phyloP scores from a whole-genome alignment of 306 rosid genomes.

The Echinosophora koreensis region DNA sequence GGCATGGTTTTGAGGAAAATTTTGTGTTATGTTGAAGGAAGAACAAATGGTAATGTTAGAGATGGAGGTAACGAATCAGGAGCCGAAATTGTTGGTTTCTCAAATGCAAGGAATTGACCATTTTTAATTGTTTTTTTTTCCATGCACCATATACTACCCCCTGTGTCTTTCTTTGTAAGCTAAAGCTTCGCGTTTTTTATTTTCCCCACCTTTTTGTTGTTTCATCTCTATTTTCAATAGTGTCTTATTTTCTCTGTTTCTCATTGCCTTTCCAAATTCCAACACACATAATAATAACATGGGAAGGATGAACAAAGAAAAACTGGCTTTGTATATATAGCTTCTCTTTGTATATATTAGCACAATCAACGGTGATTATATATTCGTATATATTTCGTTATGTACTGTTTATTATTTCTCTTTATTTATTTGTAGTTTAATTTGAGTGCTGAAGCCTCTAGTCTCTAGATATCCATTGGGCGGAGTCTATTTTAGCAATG shows the following conservation, averaged over 20 bases:
- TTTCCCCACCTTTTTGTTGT: neutral
- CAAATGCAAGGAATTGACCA: constrained; percentile 52
- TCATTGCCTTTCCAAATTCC: neutral
- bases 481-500: too few relatives aligned
- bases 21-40: constrained; percentile 53
- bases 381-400: too few relatives aligned
- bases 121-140: constrained; percentile 12
- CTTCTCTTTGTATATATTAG: neutral
- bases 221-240: neutral
- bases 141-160: neutral
- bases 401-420: too few relatives aligned
- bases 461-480: too few relatives aligned
- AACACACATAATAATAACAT: neutral
- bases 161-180: constrained; percentile 50
- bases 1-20: constrained; percentile 57
- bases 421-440: too few relatives aligned
- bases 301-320: neutral
- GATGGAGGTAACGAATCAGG: constrained; percentile 77
- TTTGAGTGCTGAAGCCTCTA: too few relatives aligned
- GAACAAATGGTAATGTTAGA: constrained; percentile 46
- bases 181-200: constrained; percentile 31
- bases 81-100: constrained; percentile 59
- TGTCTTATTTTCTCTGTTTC: neutral
- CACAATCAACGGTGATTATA: too few relatives aligned
- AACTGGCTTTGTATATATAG: neutral